Evolutionary conservation across 306 rosid genomes (phyloP).

Genomic region (Medicago arabica): DNA sequence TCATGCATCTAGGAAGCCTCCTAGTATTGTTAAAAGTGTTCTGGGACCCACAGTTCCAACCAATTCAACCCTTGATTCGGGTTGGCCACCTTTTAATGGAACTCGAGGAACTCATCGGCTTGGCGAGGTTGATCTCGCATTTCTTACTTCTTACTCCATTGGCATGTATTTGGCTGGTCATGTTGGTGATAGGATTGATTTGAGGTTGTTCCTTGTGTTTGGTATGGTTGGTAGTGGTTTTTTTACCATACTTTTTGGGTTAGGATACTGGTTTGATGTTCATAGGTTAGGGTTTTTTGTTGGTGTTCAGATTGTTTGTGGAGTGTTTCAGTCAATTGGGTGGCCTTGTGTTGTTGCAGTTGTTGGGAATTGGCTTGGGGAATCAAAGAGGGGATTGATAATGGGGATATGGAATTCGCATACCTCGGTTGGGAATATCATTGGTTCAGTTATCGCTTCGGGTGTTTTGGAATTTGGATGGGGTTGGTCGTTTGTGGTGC

Average conservation of each 20-base stretch:
- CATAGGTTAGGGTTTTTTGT: slow-evolving; percentile 76
- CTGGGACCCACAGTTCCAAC: slow-evolving; percentile 66
- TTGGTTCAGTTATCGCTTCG: slow-evolving; percentile 80
- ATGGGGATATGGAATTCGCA: slow-evolving; percentile 95
- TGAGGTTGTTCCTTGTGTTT: slow-evolving; percentile 81
- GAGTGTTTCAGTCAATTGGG: slow-evolving; percentile 93
- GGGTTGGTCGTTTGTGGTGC: slow-evolving; percentile 97
- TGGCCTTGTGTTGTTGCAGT: slow-evolving; percentile 98
- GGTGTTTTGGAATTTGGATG: slow-evolving; percentile 84
- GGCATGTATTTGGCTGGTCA: slow-evolving; percentile 95
- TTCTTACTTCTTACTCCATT: slow-evolving; percentile 72
- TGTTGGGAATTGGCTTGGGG: slow-evolving; percentile 89
- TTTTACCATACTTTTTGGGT: slow-evolving; percentile 70
- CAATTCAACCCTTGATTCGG: slow-evolving; percentile 56
- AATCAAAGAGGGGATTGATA: slow-evolving; percentile 84
- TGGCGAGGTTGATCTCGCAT: slow-evolving; percentile 88
- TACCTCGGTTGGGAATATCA: slow-evolving; percentile 87
- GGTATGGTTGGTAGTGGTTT: slow-evolving; percentile 94
- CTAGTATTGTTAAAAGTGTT: slow-evolving; percentile 94
- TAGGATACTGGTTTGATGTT: slow-evolving; percentile 84
- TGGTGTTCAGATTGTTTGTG: slow-evolving; percentile 78
- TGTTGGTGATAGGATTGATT: slow-evolving; percentile 78
- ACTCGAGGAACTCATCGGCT: slow-evolving; percentile 71
- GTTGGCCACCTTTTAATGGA: slow-evolving; percentile 89
- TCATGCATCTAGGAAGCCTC: slow-evolving; percentile 90